These are phyloP conservation scores for Collybiopsis luxurians DNA, from an alignment of 768 basidiomycete species.

Conservation along the genomic window DNA sequence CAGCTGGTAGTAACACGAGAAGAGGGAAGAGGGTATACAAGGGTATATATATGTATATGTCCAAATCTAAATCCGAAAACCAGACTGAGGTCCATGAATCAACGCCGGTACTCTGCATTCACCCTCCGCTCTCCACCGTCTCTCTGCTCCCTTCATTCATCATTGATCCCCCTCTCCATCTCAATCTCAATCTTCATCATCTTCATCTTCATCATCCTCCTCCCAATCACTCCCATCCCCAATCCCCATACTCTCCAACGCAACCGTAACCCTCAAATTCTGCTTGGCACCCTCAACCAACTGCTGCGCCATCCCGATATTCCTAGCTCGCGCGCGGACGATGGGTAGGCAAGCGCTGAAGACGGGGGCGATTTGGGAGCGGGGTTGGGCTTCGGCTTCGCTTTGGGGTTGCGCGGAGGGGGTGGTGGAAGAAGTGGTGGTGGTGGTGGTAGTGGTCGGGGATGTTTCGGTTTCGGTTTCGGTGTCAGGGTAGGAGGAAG, in stretches of 20 bases:
- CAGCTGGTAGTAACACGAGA: no score
- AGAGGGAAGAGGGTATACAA: no score
- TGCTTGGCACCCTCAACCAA: constrained; percentile 49
- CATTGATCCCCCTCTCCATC: not conserved
- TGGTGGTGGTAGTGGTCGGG: not conserved
- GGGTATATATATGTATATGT: no score
- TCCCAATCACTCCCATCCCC: constrained; percentile 10
- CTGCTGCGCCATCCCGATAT: constrained; percentile 46
- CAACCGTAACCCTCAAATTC: constrained; percentile 41
- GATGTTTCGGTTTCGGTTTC: not conserved
- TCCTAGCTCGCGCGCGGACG: constrained; percentile 42
- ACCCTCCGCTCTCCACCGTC: no score
- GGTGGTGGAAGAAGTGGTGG: constrained; percentile 14
- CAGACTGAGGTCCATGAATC: no score
- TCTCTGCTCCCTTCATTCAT: not conserved
- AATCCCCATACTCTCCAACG: constrained; percentile 48
- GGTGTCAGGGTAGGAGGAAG: not conserved
- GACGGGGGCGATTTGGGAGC: constrained; percentile 37
- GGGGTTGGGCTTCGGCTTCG: constrained; percentile 22
- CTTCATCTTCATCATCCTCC: not conserved
- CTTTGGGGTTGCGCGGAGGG: constrained; percentile 10
- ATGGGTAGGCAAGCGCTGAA: constrained; percentile 48
- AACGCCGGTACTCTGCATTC: no score
- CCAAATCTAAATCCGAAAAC: no score
- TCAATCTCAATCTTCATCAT: constrained; percentile 1